These are phyloP conservation scores for Podila horticola DNA, from an alignment of 192 early-diverging fungal genomes.

Conservation along the genomic window DNA sequence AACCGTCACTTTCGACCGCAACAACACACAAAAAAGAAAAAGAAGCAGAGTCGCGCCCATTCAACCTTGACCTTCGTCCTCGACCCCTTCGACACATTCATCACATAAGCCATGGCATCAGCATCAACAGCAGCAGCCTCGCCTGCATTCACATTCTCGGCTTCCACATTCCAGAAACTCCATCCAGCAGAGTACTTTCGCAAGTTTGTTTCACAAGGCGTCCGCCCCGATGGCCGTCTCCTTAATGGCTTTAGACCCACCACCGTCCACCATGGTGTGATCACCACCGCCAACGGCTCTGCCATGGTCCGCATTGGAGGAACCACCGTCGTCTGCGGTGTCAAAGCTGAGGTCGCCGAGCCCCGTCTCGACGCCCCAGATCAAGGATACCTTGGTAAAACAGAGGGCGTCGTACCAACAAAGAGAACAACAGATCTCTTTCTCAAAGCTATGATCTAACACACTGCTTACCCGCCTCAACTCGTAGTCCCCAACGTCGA, in stretches of 20 bases:
- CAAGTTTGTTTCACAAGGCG: constrained; percentile 80
- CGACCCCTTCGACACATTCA: background rate
- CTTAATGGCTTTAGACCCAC: constrained; percentile 75
- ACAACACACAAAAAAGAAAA: constrained; percentile 8
- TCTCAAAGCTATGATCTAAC: no score
- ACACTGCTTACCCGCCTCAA: background rate
- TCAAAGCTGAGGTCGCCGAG: constrained; percentile 93
- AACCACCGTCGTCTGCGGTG: constrained; percentile 91
- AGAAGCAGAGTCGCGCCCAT: background rate
- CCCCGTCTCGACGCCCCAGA: constrained; percentile 75
- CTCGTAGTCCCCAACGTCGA: constrained; percentile 87
- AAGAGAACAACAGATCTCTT: no score
- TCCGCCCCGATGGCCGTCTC: constrained; percentile 86
- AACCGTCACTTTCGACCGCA: background rate
- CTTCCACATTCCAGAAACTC: constrained; percentile 85
- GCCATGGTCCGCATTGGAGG: constrained; percentile 89
- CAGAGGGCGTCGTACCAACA: no score
- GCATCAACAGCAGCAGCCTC: constrained; percentile 7
- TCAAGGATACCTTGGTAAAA: constrained; percentile 81
- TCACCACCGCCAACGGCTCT: constrained; percentile 87
- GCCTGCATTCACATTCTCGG: constrained; percentile 51
- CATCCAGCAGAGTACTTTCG: constrained; percentile 90
- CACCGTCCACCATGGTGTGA: constrained; percentile 68
- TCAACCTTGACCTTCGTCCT: background rate
- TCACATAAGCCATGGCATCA: constrained; percentile 1